phyloP scores from a whole-genome alignment of 352 stramenopile species.

The Thalassiosira sp. region DNA sequence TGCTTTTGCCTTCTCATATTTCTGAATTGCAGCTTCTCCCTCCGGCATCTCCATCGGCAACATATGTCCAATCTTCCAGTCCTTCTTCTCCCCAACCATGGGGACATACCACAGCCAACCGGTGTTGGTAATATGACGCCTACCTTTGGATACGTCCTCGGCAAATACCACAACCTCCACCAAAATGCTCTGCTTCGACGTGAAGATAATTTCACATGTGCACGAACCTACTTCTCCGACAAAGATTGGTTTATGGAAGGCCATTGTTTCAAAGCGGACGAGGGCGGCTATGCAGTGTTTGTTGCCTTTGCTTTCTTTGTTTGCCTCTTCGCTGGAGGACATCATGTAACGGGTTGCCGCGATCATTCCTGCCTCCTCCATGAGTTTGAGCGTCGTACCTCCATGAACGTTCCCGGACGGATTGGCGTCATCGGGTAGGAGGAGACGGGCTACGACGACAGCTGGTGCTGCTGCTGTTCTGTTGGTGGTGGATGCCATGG shows the following conservation, averaged over 20 bases:
- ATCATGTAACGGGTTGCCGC: background rate
- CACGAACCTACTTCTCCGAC: background rate
- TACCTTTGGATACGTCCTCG: background rate
- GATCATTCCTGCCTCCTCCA: constrained; percentile 3
- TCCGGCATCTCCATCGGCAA: background rate
- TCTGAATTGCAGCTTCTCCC: constrained; percentile 1
- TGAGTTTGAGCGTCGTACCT: constrained; percentile 3
- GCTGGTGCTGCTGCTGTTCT: background rate
- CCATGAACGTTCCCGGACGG: background rate
- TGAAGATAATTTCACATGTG: background rate
- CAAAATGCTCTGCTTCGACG: constrained; percentile 2
- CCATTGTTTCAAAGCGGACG: constrained; percentile 1
- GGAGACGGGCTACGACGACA: background rate
- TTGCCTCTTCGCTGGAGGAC: background rate
- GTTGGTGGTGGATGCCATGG: background rate
- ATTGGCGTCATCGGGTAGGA: background rate
- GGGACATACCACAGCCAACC: constrained; percentile 2
- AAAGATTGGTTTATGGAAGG: background rate
- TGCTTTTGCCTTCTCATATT: background rate
- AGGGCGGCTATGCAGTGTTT: background rate
- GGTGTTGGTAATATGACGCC: background rate
- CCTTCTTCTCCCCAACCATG: background rate
- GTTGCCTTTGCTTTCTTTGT: background rate
- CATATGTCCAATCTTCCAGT: background rate
- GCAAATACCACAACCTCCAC: background rate